Evolutionary conservation across 2,329 filamentous ascomycete species (phyloP), one percentile per base, ranked within the genome.

Genomic region (Sporothrix pseudoabietina): DNA sequence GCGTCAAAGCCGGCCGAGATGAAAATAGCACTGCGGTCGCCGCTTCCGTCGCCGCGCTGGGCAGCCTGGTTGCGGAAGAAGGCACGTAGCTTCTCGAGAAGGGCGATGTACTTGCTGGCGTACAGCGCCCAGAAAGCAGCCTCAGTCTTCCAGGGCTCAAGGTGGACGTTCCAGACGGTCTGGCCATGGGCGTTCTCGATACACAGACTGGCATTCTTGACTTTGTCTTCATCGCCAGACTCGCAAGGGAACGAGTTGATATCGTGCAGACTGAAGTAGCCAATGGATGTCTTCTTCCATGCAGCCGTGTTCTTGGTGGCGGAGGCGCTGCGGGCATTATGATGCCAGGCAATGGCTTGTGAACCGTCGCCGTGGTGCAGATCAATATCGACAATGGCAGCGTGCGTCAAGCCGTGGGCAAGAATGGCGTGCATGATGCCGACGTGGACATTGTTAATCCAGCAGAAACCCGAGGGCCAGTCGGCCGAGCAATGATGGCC

Each of bases 381-480:
- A 80, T 97, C 94, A 79, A 97, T 95, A 79, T 97, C 94, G 76
- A 97, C 89, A 75, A 97, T 98, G 12, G 94, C 96, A 0, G 94
- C 95, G 80, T 99, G 96, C 0, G 95, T 98, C 39, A 98, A 84
- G 0, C 92, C 94, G 79, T 99, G 92, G 54, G 87, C 88, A 75
- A 95, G 89, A 26, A 93, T 91, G 12, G 91, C 95, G 80, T 99
- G 93, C 81, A 97, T 92, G 76, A 99, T 97, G 0, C 95, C 96
- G 30, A 99, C 93, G 79, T 98, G 95, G 0, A 99, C 94, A 79
- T 99, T 99, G 81, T 99, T 99, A 69, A 99, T 84, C 95, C 96
- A 99, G 83, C 96, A 99, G 80, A 99, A 99, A 0, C 96, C 96
- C 1, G 95, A 98, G 0, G 96, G 96, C 78, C 92, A 91, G 69